These are phyloP conservation scores for Penicillium malachiteum DNA, from an alignment of 495 filamentous ascomycete species.

Conservation along the genomic window DNA sequence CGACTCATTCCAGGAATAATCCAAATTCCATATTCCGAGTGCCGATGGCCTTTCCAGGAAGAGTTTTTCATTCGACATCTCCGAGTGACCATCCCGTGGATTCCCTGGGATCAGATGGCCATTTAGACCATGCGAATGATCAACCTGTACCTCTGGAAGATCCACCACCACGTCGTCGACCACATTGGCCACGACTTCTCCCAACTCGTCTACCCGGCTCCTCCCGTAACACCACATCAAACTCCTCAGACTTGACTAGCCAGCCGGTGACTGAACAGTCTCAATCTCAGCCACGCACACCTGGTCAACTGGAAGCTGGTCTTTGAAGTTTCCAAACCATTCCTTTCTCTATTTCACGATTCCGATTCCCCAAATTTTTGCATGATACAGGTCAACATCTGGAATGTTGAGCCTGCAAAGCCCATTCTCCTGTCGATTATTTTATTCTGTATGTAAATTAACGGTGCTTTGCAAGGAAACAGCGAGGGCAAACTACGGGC, in stretches of 20 bases:
- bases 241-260: neutral
- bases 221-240: neutral
- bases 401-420: slow-evolving; percentile 27
- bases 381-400: slow-evolving; percentile 25
- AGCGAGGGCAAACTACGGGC: too few relatives aligned
- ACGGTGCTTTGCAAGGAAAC: neutral
- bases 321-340: slow-evolving; percentile 3
- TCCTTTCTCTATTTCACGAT: slow-evolving; percentile 4
- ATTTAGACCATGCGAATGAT: neutral
- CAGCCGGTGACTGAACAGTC: neutral
- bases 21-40: slow-evolving; percentile 11
- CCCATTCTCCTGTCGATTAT: slow-evolving; percentile 21
- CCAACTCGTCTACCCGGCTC: slow-evolving; percentile 19
- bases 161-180: neutral
- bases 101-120: neutral
- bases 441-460: slow-evolving; percentile 24
- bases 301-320: slow-evolving; percentile 38
- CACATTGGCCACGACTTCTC: slow-evolving; percentile 19
- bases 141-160: neutral
- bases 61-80: slow-evolving; percentile 16
- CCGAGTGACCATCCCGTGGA: neutral
- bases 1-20: slow-evolving; percentile 13
- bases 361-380: slow-evolving; percentile 9
- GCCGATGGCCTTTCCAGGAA: slow-evolving; percentile 15
- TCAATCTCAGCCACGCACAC: slow-evolving; percentile 16